phyloP scores from a whole-genome alignment of 768 basidiomycete genomes.

The Tulasnella sp. region DNA sequence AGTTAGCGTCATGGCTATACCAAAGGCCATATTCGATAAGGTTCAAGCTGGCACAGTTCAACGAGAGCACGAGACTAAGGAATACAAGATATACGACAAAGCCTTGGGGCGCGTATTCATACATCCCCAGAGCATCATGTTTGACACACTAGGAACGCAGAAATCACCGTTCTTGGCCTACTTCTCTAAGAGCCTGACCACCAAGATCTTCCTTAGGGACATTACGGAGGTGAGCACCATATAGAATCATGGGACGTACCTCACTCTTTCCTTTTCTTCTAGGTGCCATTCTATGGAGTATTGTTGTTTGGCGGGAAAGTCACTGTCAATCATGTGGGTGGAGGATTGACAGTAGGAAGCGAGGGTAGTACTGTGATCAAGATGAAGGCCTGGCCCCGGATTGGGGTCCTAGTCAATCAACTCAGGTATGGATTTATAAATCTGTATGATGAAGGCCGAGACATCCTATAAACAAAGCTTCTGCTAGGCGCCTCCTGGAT shows the following conservation, averaged over 20 bases:
- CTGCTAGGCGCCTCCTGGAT: conserved; percentile 49
- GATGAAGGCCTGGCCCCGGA: conserved; percentile 75
- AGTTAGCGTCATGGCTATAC: conserved; percentile 63
- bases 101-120: conserved; percentile 53
- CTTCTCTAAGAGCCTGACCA: conserved; percentile 70
- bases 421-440: conserved; percentile 38
- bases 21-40: conserved; percentile 65
- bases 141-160: conserved; percentile 50
- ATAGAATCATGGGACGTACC: not conserved
- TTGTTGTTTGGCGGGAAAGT: conserved; percentile 75
- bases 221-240: conserved; percentile 54
- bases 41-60: conserved; percentile 72
- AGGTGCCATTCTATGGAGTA: conserved; percentile 82
- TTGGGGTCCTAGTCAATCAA: conserved; percentile 80
- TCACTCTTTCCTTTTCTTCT: not conserved
- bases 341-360: conserved; percentile 54
- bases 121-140: conserved; percentile 73
- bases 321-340: conserved; percentile 61
- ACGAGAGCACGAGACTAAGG: conserved; percentile 70
- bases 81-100: conserved; percentile 72
- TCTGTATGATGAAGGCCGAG: conserved; percentile 16
- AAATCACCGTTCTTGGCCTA: conserved; percentile 69
- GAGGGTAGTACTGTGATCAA: conserved; percentile 44
- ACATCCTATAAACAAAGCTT: not conserved
- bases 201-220: conserved; percentile 74